These are phyloP conservation scores for Calonectria pseudoreteaudii DNA, from an alignment of 2,329 filamentous ascomycete genomes.

Conservation along the genomic window DNA sequence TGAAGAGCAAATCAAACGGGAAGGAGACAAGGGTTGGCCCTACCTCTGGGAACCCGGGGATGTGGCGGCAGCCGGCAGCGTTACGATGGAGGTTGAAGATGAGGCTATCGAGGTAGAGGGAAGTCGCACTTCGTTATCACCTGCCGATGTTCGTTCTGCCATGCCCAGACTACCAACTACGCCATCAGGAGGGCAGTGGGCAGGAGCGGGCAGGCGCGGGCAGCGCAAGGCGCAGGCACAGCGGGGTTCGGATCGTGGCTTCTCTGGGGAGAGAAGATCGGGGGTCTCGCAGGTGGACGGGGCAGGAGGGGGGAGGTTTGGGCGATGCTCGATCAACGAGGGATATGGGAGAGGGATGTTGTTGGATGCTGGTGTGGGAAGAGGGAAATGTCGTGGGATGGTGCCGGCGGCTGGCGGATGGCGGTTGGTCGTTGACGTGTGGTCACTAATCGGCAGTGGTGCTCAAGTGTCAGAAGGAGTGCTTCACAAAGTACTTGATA, in stretches of 20 bases:
- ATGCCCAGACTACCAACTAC: conserved; percentile 67
- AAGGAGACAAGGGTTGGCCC: conserved; percentile 38
- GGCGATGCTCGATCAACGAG: conserved; percentile 17
- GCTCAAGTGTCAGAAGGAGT: neutral
- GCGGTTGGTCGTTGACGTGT: conserved; percentile 39
- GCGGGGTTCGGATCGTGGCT: conserved; percentile 36
- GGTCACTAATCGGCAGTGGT: conserved; percentile 13
- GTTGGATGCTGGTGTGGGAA: conserved; percentile 33
- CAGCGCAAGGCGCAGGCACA: conserved; percentile 34
- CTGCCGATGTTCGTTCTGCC: conserved; percentile 71
- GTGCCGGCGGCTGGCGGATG: conserved; percentile 32
- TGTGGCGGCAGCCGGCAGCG: conserved; percentile 28
- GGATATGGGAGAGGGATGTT: conserved; percentile 25
- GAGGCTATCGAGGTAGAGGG: conserved; percentile 54
- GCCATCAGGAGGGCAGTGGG: conserved; percentile 66
- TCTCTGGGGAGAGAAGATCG: conserved; percentile 34
- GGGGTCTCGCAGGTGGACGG: conserved; percentile 26
- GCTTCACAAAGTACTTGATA: conserved; percentile 1
- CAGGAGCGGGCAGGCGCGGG: conserved; percentile 45
- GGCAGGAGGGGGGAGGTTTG: conserved; percentile 11
- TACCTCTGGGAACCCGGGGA: conserved; percentile 43
- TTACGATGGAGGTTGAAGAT: conserved; percentile 31
- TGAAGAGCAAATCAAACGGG: conserved; percentile 27
- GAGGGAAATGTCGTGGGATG: conserved; percentile 24
- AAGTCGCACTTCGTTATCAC: conserved; percentile 68